Percentiles rank a stretch among this genome's conserved stretches.
Conservation (phyloP, 179 eudicot genomes). For the Camellia oleifera region DNA sequence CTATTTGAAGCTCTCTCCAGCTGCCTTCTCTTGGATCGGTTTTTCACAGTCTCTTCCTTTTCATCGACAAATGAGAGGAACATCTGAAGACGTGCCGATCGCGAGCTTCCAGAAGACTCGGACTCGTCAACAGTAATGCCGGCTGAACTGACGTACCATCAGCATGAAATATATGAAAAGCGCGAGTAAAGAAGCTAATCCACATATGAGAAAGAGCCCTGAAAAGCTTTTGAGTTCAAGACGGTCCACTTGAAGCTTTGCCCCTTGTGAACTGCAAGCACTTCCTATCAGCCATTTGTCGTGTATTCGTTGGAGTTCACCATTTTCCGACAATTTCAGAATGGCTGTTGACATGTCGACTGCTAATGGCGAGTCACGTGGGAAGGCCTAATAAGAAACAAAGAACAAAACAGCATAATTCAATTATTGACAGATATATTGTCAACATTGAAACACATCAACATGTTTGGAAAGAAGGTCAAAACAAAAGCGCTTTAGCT, state of each 20-base stretch:
- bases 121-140: conserved; percentile 29
- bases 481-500: no score
- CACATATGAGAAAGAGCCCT: conserved; percentile 56
- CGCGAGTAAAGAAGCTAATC: conserved; percentile 52
- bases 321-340: conserved; percentile 61
- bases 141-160: conserved; percentile 38
- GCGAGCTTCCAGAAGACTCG: conserved; percentile 22
- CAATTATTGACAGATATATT: no score
- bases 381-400: conserved; percentile 56
- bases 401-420: neutral
- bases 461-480: no score
- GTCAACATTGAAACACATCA: no score
- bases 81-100: conserved; percentile 36
- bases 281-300: conserved; percentile 78
- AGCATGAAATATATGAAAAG: conserved; percentile 34
- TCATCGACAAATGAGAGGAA: conserved; percentile 60
- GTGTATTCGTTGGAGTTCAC: conserved; percentile 77
- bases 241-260: conserved; percentile 48
- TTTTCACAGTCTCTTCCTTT: conserved; percentile 49
- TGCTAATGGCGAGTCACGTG: conserved; percentile 68
- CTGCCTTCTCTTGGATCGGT: conserved; percentile 43
- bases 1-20: conserved; percentile 31
- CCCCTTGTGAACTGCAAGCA: conserved; percentile 65
- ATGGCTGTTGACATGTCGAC: conserved; percentile 74
- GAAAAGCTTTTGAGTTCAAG: conserved; percentile 63